Evolutionary conservation across 768 basidiomycete genomes (phyloP).

Genomic region (Suillus discolor): DNA sequence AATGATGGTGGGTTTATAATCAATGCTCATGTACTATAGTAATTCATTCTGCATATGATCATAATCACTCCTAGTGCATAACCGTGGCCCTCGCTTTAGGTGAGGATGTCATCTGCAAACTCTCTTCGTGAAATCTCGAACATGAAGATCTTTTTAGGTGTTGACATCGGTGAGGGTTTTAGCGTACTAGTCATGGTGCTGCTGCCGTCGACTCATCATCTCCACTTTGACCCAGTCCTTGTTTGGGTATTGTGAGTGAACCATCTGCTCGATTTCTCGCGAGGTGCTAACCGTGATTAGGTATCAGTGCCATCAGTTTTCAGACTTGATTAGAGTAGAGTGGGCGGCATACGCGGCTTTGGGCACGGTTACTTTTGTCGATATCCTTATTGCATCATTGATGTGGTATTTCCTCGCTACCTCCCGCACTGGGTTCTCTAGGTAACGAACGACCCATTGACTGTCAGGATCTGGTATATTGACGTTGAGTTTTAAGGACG

Average conservation of each 20-base stretch:
- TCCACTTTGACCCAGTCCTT: neutral
- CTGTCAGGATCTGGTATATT: neutral
- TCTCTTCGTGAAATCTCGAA: neutral
- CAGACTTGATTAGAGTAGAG: neutral
- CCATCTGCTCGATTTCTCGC: neutral
- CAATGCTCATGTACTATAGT: neutral
- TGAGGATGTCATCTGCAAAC: neutral
- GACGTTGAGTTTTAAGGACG: neutral
- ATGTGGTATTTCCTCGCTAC: neutral
- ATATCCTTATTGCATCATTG: neutral
- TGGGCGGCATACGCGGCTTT: neutral
- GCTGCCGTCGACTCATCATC: neutral
- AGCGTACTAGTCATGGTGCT: neutral
- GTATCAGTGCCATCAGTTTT: neutral
- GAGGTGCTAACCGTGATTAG: neutral
- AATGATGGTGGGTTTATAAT: neutral
- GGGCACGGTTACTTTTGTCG: neutral
- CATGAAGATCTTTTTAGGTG: neutral
- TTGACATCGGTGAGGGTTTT: neutral
- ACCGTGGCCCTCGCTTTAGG: neutral
- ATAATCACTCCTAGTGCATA: neutral
- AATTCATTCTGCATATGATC: neutral
- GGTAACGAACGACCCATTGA: neutral
- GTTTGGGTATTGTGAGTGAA: neutral
- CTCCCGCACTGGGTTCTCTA: neutral